These are phyloP conservation scores for Tolypocladium pustulatum DNA, from an alignment of 2,329 filamentous ascomycete species.

Conservation along the genomic window DNA sequence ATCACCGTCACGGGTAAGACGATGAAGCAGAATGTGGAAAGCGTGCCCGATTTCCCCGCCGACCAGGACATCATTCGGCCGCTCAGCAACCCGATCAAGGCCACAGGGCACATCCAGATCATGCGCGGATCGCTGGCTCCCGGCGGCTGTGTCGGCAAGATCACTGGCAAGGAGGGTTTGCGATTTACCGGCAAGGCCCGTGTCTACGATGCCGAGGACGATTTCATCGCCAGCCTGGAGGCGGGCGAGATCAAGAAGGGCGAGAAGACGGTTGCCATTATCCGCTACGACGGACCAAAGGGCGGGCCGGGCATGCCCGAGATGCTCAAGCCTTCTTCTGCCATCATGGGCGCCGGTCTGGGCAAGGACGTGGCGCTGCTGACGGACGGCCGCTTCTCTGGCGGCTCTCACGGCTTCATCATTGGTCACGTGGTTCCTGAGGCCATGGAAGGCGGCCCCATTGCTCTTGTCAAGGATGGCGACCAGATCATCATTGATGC, in stretches of 20 bases:
- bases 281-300: constrained; percentile 89
- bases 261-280: constrained; percentile 82
- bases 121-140: constrained; percentile 77
- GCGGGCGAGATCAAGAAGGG: constrained; percentile 69
- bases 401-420: constrained; percentile 76
- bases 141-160: constrained; percentile 81
- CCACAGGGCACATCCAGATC: constrained; percentile 81
- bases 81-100: constrained; percentile 74
- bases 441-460: constrained; percentile 75
- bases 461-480: constrained; percentile 71
- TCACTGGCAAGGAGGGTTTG: constrained; percentile 88
- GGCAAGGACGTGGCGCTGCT: constrained; percentile 65
- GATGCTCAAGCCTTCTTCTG: constrained; percentile 85
- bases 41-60: constrained; percentile 61
- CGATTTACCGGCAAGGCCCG: constrained; percentile 70
- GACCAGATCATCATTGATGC: constrained; percentile 77
- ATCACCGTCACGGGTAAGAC: constrained; percentile 86
- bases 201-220: constrained; percentile 75
- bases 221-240: constrained; percentile 69
- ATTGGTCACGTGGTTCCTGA: constrained; percentile 85
- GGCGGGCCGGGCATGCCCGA: constrained; percentile 93
- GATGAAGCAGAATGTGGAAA: constrained; percentile 71
- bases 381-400: constrained; percentile 67
- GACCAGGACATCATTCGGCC: constrained; percentile 77
- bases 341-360: constrained; percentile 84